phyloP scores from a whole-genome alignment of 73 alveolate species.

The Durusdinium trenchii region DNA sequence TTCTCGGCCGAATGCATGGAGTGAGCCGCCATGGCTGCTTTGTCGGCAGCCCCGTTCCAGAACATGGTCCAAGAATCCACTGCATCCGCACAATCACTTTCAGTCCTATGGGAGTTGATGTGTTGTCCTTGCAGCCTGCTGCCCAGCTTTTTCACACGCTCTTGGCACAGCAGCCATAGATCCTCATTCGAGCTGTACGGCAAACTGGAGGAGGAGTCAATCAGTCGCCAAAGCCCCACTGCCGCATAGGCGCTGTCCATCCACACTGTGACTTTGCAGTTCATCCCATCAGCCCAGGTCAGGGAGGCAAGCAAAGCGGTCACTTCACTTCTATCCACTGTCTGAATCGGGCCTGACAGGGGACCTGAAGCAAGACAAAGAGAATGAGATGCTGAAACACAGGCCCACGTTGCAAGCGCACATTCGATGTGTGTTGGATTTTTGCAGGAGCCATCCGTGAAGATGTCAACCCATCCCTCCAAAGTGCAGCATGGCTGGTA shows the following conservation, averaged over 20 bases:
- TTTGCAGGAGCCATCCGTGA: neutral
- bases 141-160: neutral
- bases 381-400: neutral
- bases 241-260: neutral
- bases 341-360: neutral
- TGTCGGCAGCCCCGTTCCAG: neutral
- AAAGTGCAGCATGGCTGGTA: neutral
- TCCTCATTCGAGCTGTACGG: neutral
- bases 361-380: neutral
- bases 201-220: neutral
- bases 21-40: neutral
- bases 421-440: neutral
- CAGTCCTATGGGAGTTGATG: neutral
- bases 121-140: neutral
- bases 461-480: neutral
- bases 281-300: neutral
- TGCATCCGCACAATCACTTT: neutral
- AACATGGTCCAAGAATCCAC: neutral
- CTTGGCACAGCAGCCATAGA: neutral
- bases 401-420: neutral
- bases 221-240: neutral
- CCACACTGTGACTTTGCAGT: neutral
- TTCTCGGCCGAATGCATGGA: neutral
- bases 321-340: neutral
- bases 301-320: neutral